Base-by-base conservation (phyloP, 345 rosid genomes). In the Leavenworthia alabamica region DNA sequence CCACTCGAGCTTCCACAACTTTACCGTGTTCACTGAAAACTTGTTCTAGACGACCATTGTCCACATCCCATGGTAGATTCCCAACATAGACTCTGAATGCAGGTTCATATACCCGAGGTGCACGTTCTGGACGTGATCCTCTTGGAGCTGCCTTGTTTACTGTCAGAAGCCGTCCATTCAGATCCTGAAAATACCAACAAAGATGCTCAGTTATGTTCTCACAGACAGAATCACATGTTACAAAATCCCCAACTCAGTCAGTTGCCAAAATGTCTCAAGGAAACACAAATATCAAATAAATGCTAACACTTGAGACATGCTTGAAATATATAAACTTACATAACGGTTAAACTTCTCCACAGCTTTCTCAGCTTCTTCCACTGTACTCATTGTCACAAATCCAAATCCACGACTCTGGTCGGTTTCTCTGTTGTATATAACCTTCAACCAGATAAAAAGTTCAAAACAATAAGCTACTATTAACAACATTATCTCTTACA, bases 321-420 rank as follows among this genome's bases (percentile, higher is more conserved):
- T 22, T 33, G 39, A 17, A 50, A 57, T 10, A 58, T 66, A 13
- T 7, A 12, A 77, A 73, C 96, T 82, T 75, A 89, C 97, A 75
- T 79, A 83, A 51, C 86, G 81, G 67, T 82, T 66, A 40, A 86
- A 71, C 73, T 73, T 71, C 15, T 86, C 94, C 1, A 79, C 86
- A 48, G 93, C 98, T 66, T 64, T 80, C 51, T 92, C 98, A 26
- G 93, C 93, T 77, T 92, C 97, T 35, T 85, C 93, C 58, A 86
- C 89, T 0, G 84, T 76, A 64, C 90, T 89, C 95, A 92, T 86
- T 1, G 89, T 85, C 73, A 92, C 95, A 20, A 92, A 92, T 42
- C 98, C 97, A 45, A 92, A 92, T 14, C 98, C 98, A 29, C 98
- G 87, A 44, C 98, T 92, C 67, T 72, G 81, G 54, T 92, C 90